phyloP scores from a whole-genome alignment of 768 basidiomycete genomes.

The Leccinellum luteum region DNA sequence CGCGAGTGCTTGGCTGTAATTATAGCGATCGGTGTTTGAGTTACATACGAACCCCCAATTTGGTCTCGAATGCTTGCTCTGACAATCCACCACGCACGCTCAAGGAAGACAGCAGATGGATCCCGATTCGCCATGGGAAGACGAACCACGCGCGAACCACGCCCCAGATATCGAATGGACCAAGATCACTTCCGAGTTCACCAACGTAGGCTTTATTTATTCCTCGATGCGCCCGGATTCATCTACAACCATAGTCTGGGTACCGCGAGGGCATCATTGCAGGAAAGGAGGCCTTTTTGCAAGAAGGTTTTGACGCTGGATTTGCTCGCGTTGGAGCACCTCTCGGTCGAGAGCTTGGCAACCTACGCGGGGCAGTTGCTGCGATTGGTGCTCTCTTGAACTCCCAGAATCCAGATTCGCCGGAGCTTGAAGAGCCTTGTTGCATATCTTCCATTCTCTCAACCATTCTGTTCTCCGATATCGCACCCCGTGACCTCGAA shows the following conservation, averaged over 20 bases:
- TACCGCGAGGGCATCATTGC: conserved; percentile 96
- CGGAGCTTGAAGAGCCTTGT: conserved; percentile 42
- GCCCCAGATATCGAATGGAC: conserved; percentile 60
- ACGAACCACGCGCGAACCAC: conserved; percentile 35
- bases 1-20: neutral
- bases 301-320: conserved; percentile 87
- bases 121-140: conserved; percentile 60
- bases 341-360: conserved; percentile 73
- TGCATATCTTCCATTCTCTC: conserved; percentile 56
- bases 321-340: conserved; percentile 73
- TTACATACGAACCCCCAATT: neutral
- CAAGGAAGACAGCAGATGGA: conserved; percentile 15
- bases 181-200: conserved; percentile 66
- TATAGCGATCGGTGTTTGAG: neutral
- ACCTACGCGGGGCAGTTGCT: conserved; percentile 68
- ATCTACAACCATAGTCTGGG: conserved; percentile 56
- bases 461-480: conserved; percentile 62
- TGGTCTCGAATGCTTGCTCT: neutral
- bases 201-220: conserved; percentile 48
- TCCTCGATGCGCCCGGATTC: neutral
- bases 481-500: conserved; percentile 73
- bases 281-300: conserved; percentile 84
- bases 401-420: conserved; percentile 19
- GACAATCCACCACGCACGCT: neutral
- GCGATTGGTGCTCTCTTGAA: conserved; percentile 59